Base-by-base conservation (phyloP, 768 basidiomycete genomes). In the Collybia sordida region DNA sequence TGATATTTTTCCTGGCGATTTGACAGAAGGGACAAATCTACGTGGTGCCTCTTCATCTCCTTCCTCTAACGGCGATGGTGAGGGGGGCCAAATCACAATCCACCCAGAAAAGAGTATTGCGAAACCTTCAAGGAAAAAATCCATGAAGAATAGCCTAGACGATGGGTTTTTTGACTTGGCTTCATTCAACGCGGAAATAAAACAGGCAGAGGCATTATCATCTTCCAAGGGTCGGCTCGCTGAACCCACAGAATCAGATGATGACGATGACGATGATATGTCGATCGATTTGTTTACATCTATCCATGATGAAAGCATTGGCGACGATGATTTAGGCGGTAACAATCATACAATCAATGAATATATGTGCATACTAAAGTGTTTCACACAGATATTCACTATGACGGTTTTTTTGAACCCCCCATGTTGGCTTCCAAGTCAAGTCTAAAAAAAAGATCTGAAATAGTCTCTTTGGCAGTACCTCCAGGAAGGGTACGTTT, bases 121-220 rank as follows among this genome's bases (percentile, higher is more conserved):
- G 3, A 14, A 12, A 11, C 28, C 18, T 47, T 45, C 22, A 27
- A 46, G 67, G 59, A 42, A 59, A 56, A 49, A 52, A 49, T 36
- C 46, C 22, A 36, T 55, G 57, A 45, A 39, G 43, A 59, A 66
- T 36, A 77, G 78, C 37, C 79, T 98, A 23, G 87, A 98, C 65
- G 96, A 98, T 63, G 83, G 77, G 12, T 98, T 98, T 72, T 98
- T 98, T 69, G 79, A 88, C 53, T 78, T 99, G 41, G 81, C 82
- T 23, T 76, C 82, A 17, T 99, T 99, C 74, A 97, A 98, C 59
- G 78, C 84, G 2, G 84, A 93, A 64, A 86, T 87, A 2, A 90
- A 91, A 64, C 81, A 80, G 56, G 80, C 84, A 2, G 94, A 96
- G 65, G 80, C 85, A 12, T 77, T 68, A 50, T 74, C 71, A 14